Percentiles rank a stretch among this genome's conserved stretches.
Evolutionary conservation across 78 protist species (phyloP).

Genomic region (Cavenderia fasciculata): DNA sequence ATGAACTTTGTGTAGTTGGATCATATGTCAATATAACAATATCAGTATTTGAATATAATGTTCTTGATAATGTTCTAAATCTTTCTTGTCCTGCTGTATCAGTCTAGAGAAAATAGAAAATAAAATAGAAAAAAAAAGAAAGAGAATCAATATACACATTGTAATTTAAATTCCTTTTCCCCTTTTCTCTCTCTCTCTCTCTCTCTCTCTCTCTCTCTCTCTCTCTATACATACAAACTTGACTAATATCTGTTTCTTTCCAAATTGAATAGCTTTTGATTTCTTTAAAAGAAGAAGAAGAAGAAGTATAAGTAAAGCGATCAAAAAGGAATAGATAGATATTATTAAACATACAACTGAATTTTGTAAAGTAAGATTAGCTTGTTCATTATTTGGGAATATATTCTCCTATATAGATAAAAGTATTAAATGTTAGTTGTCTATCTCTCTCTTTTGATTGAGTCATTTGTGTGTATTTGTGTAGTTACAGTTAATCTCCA

Average conservation of each 20-base stretch:
- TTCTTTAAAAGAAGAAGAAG: slow-evolving; percentile 11
- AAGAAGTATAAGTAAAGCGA: neutral
- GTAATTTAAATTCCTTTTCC: neutral
- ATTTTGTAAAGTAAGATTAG: slow-evolving; percentile 37
- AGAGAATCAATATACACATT: neutral
- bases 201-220: neutral
- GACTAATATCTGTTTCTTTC: slow-evolving; percentile 51
- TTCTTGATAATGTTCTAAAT: slow-evolving; percentile 97
- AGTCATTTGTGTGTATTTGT: neutral
- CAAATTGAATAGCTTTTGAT: slow-evolving; percentile 69
- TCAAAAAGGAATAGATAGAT: neutral
- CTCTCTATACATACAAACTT: slow-evolving; percentile 34
- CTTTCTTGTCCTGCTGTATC: slow-evolving; percentile 96
- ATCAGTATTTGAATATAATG: slow-evolving; percentile 92
- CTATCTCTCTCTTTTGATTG: neutral
- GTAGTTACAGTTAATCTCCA: slow-evolving; percentile 56
- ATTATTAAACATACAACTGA: slow-evolving; percentile 25
- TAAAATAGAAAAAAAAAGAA: neutral
- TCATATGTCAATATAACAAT: slow-evolving; percentile 53
- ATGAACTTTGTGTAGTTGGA: slow-evolving; percentile 1
- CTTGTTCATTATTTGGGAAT: slow-evolving; percentile 55
- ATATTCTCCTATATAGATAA: slow-evolving; percentile 9
- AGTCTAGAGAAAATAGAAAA: neutral
- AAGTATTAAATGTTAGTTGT: neutral
- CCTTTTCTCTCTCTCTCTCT: neutral